These are phyloP conservation scores for Oryza rufipogon DNA, from an alignment of 176 grass and related monocot species.

Conservation along the genomic window DNA sequence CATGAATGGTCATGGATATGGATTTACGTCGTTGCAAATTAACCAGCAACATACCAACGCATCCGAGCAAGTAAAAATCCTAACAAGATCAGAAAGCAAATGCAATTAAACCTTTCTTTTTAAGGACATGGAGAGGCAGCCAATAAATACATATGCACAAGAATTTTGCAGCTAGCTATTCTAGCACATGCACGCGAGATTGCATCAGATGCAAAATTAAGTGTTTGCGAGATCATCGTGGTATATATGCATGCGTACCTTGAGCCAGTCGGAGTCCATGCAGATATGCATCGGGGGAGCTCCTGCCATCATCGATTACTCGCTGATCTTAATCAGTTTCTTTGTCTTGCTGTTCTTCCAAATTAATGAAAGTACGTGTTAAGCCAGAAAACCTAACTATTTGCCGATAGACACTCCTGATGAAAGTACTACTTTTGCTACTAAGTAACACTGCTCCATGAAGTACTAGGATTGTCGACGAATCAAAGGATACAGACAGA, in stretches of 20 bases:
- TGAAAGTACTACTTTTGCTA: background rate
- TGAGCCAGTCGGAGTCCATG: slow-evolving; percentile 92
- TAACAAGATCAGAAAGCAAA: background rate
- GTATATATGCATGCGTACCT: slow-evolving; percentile 44
- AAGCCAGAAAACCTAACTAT: background rate
- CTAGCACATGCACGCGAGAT: background rate
- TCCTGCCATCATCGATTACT: slow-evolving; percentile 57
- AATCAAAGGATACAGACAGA: background rate
- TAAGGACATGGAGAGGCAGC: background rate
- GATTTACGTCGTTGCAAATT: background rate
- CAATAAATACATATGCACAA: background rate
- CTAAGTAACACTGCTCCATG: background rate
- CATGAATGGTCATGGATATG: background rate
- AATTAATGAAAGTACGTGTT: slow-evolving; percentile 5
- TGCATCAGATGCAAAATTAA: background rate
- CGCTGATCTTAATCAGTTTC: background rate
- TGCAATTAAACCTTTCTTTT: background rate
- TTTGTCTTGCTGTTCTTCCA: background rate
- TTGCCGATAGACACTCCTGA: background rate
- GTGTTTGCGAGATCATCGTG: background rate
- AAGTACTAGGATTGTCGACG: background rate
- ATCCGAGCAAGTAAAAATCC: background rate
- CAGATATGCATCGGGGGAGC: slow-evolving; percentile 75
- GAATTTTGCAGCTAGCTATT: too few relatives aligned
- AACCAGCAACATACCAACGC: background rate